These are phyloP conservation scores for Alternaria postmessia DNA, from an alignment of 2,329 filamentous ascomycete species.

Conservation along the genomic window DNA sequence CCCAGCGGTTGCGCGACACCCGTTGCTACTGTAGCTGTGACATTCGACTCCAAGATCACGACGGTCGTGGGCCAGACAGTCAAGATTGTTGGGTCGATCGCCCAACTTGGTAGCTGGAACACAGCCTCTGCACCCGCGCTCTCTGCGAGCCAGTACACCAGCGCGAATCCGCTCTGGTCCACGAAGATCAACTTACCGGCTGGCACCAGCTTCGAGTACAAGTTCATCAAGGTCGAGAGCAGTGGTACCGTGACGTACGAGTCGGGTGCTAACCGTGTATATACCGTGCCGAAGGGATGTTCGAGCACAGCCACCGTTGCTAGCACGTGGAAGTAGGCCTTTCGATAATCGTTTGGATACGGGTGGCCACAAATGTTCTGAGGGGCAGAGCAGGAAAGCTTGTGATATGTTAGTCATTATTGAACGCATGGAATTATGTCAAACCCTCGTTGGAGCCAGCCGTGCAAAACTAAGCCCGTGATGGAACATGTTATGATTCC, in stretches of 20 bases:
- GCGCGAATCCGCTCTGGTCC: conserved; percentile 57
- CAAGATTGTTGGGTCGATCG: conserved; percentile 55
- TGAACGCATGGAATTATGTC: neutral
- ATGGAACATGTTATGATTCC: neutral
- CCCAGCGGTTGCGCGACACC: conserved; percentile 33
- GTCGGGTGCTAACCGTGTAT: conserved; percentile 51
- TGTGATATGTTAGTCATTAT: neutral
- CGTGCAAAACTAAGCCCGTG: neutral
- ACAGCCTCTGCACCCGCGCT: conserved; percentile 52
- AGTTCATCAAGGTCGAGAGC: conserved; percentile 57
- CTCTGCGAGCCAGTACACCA: conserved; percentile 54
- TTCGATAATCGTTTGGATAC: too few species aligned
- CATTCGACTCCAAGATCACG: conserved; percentile 57
- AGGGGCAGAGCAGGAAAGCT: neutral
- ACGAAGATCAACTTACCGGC: conserved; percentile 52
- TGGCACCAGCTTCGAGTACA: conserved; percentile 56
- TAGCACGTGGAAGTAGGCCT: conserved; percentile 33
- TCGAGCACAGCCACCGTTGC: conserved; percentile 26
- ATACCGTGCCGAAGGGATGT: conserved; percentile 44
- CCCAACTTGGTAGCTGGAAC: conserved; percentile 57
- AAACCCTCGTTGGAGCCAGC: neutral
- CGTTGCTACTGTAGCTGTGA: conserved; percentile 46
- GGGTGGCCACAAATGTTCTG: neutral
- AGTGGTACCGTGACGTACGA: conserved; percentile 58
- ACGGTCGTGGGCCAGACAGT: conserved; percentile 61